Percentiles rank a stretch among this genome's conserved stretches.
Conservation (phyloP, 495 filamentous ascomycete genomes). For the Penicillium daleae region DNA sequence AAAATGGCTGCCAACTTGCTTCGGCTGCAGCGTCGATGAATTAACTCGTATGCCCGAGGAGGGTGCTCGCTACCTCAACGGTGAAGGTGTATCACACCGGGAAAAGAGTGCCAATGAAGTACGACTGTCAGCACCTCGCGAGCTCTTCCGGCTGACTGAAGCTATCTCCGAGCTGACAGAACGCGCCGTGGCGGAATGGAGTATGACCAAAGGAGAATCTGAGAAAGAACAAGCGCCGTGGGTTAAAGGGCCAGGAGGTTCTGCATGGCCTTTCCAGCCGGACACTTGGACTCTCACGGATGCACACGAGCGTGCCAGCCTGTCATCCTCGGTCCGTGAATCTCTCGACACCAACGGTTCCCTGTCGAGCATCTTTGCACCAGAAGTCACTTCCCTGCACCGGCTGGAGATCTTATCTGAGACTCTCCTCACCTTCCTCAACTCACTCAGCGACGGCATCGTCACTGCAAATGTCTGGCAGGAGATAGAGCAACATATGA, state of each 20-base stretch:
- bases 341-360: constrained; percentile 69
- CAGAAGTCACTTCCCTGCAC: constrained; percentile 61
- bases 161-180: constrained; percentile 75
- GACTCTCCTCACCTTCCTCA: constrained; percentile 70
- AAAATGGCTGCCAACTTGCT: constrained; percentile 78
- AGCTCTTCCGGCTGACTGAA: constrained; percentile 87
- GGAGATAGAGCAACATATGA: constrained; percentile 65
- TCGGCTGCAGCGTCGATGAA: constrained; percentile 81
- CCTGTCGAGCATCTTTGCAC: constrained; percentile 59
- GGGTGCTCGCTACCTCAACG: constrained; percentile 59
- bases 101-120: constrained; percentile 51
- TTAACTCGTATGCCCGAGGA: constrained; percentile 83
- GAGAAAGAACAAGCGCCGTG: constrained; percentile 55
- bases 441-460: constrained; percentile 73
- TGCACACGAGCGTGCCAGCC: constrained; percentile 33
- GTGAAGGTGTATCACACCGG: constrained; percentile 26
- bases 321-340: constrained; percentile 56
- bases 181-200: constrained; percentile 77
- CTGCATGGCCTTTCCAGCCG: constrained; percentile 76
- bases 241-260: constrained; percentile 54
- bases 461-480: constrained; percentile 71
- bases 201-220: constrained; percentile 67
- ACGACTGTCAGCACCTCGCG: constrained; percentile 73
- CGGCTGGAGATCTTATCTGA: constrained; percentile 71
- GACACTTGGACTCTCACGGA: constrained; percentile 53